Evolutionary conservation across 140 eudicot genomes (phyloP).

Genomic region (Stevia rebaudiana): DNA sequence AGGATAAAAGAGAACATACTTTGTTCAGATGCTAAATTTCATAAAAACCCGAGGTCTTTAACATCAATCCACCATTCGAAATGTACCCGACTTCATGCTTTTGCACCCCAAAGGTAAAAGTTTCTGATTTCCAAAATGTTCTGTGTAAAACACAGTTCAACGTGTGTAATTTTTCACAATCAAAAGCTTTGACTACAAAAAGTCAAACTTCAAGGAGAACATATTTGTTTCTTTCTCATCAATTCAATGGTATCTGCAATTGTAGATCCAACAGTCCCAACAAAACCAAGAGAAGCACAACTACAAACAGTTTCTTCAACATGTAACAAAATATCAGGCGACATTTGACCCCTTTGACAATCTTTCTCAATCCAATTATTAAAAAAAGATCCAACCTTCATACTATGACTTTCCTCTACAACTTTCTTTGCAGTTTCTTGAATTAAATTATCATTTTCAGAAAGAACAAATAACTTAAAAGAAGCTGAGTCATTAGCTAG

Average conservation of each 20-base stretch:
- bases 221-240: conserved; percentile 54
- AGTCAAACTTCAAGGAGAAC: conserved; percentile 29
- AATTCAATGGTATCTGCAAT: conserved; percentile 72
- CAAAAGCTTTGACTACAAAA: not conserved
- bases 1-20: conserved; percentile 11
- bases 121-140: conserved; percentile 5
- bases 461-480: conserved; percentile 60
- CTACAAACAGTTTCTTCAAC: conserved; percentile 80
- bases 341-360: conserved; percentile 27
- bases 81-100: conserved; percentile 13
- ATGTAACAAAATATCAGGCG: conserved; percentile 64
- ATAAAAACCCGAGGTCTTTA: conserved; percentile 6
- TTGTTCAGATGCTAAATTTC: conserved; percentile 5
- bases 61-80: conserved; percentile 11
- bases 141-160: not conserved
- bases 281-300: conserved; percentile 92
- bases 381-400: conserved; percentile 22
- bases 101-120: not conserved
- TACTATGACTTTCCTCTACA: conserved; percentile 25
- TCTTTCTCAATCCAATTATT: conserved; percentile 21
- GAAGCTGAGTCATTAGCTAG: conserved; percentile 45
- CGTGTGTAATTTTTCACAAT: not conserved
- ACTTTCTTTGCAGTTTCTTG: conserved; percentile 49
- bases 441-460: conserved; percentile 47
- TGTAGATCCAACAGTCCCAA: conserved; percentile 91